phyloP scores from a whole-genome alignment of 352 stramenopile species.

The Pythium oligandrum region DNA sequence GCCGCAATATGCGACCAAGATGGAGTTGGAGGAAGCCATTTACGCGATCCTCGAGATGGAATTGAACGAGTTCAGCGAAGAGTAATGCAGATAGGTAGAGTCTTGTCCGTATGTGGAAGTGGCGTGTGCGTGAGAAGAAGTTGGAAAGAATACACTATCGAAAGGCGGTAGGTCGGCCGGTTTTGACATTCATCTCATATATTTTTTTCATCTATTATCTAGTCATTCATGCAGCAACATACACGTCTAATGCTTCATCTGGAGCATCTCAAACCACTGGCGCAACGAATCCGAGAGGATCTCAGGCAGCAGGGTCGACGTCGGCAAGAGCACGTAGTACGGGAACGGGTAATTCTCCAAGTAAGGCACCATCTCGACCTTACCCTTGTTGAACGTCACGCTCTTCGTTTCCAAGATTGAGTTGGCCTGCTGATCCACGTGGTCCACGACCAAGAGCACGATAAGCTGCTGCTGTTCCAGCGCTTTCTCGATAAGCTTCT shows the following conservation, averaged over 20 bases:
- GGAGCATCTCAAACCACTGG: constrained; percentile 99
- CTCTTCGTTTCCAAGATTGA: constrained; percentile 99
- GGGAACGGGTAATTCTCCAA: constrained; percentile 99
- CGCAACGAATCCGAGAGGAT: constrained; percentile 98
- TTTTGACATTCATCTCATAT: neutral
- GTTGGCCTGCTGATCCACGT: constrained; percentile 61
- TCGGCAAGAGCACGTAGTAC: constrained; percentile 98
- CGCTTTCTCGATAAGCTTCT: constrained; percentile 95
- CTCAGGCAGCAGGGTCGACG: constrained; percentile 95
- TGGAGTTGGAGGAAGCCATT: constrained; percentile 92
- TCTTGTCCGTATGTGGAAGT: neutral
- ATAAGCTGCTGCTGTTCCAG: constrained; percentile 97
- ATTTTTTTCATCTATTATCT: neutral
- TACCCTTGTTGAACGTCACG: constrained; percentile 95
- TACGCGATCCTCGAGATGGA: constrained; percentile 96
- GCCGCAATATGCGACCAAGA: constrained; percentile 76
- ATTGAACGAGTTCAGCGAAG: constrained; percentile 91
- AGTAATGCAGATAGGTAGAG: constrained; percentile 26
- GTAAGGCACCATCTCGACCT: constrained; percentile 96
- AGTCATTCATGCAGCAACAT: constrained; percentile 2
- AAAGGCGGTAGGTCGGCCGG: too few species aligned
- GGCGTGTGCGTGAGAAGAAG: too few species aligned
- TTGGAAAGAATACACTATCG: too few species aligned
- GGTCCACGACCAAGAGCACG: constrained; percentile 97
- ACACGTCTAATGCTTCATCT: constrained; percentile 41